Conservation (phyloP, 805 yeast species). For the Candida saitoana region DNA sequence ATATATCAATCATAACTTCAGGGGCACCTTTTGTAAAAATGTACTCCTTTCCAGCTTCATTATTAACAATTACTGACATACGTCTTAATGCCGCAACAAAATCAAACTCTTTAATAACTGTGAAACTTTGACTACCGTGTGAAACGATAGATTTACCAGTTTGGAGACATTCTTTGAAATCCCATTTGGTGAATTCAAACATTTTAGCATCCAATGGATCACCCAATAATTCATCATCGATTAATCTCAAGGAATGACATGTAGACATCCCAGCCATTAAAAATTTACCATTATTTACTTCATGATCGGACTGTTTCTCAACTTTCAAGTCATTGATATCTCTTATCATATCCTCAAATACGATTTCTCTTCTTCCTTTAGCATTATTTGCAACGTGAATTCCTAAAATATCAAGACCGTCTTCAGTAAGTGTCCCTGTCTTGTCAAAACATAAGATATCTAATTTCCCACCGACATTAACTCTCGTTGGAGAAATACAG, state of each 20-base stretch:
- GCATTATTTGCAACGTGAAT: conserved; percentile 42
- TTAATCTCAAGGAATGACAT: conserved; percentile 81
- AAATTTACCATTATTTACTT: conserved; percentile 26
- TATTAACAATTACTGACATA: conserved; percentile 73
- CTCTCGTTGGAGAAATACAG: conserved; percentile 91
- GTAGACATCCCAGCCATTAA: conserved; percentile 54
- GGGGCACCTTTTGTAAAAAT: conserved; percentile 93
- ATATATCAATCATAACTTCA: conserved; percentile 79
- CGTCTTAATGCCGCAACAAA: conserved; percentile 81
- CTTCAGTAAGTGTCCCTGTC: conserved; percentile 96
- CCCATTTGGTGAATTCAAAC: conserved; percentile 87
- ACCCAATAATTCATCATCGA: conserved; percentile 80
- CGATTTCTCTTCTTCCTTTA: conserved; percentile 34
- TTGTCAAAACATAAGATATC: conserved; percentile 92
- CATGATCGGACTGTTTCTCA: conserved; percentile 13
- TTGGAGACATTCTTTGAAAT: conserved; percentile 56
- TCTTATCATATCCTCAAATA: conserved; percentile 27
- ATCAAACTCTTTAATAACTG: conserved; percentile 59
- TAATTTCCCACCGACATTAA: conserved; percentile 92
- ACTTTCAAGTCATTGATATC: conserved; percentile 10
- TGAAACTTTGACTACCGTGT: conserved; percentile 20
- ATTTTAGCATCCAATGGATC: conserved; percentile 92
- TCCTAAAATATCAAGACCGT: conserved; percentile 84
- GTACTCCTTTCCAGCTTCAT: conserved; percentile 8
- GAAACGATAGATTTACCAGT: conserved; percentile 14